phyloP scores from a whole-genome alignment of 2,329 filamentous ascomycete species.

The Trichoderma sp. region DNA sequence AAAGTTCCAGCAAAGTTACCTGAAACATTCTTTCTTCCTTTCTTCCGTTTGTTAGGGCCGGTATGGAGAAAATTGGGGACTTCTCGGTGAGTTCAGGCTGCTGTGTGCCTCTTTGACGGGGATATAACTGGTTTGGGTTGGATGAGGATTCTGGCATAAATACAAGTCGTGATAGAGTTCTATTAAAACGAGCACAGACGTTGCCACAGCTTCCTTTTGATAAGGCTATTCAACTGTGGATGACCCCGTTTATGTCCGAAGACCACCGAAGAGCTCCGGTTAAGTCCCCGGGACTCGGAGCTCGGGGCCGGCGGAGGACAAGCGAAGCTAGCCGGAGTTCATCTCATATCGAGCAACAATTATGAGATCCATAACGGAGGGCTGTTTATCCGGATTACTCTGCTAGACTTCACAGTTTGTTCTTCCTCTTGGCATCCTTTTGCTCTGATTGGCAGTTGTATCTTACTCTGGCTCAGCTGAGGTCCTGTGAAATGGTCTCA shows the following conservation, averaged over 20 bases:
- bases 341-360: neutral
- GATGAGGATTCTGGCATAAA: neutral
- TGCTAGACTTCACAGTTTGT: neutral
- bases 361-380: neutral
- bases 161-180: neutral
- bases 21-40: neutral
- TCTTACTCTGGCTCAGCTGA: neutral
- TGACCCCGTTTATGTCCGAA: neutral
- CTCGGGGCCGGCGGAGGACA: neutral
- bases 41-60: neutral
- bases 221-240: neutral
- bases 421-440: neutral
- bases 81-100: neutral
- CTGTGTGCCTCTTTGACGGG: neutral
- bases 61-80: neutral
- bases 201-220: neutral
- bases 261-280: neutral
- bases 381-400: neutral
- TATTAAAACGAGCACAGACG: neutral
- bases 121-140: neutral
- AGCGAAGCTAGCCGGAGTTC: neutral
- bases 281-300: neutral
- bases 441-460: neutral
- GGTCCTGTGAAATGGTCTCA: neutral
- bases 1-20: neutral